These are phyloP conservation scores for Stephania cephalantha DNA, from an alignment of 164 flowering plant species.

Conservation along the genomic window DNA sequence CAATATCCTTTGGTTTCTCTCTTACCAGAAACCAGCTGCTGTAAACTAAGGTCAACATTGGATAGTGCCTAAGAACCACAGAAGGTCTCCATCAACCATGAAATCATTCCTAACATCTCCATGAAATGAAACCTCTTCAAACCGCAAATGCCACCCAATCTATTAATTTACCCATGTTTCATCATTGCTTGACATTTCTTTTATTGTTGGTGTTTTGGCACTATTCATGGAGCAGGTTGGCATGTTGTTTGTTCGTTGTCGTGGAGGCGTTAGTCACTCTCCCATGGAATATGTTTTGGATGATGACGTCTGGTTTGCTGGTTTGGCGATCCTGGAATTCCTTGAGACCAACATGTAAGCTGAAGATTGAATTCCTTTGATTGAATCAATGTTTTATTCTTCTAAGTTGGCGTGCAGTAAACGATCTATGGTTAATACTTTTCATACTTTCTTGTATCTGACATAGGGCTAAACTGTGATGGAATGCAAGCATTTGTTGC, in stretches of 20 bases:
- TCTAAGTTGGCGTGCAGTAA: background rate
- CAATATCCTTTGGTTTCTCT: no score
- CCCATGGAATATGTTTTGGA: constrained; percentile 83
- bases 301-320: constrained; percentile 92
- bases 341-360: constrained; percentile 47
- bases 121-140: no score
- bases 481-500: background rate
- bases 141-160: no score
- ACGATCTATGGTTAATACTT: background rate
- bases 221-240: constrained; percentile 48
- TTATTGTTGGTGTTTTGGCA: constrained; percentile 5
- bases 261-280: constrained; percentile 93
- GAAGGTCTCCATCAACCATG: no score
- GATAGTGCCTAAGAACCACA: no score
- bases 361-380: background rate
- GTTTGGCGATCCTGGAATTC: constrained; percentile 68
- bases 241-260: constrained; percentile 95
- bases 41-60: no score
- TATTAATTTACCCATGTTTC: no score
- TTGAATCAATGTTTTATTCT: background rate
- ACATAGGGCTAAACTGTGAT: background rate
- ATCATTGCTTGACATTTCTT: background rate
- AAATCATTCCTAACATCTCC: no score
- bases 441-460: constrained; percentile 5
- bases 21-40: no score